A percentile compares a stretch with the other conserved stretches of the same genome.
Conservation (phyloP, 192 early-diverging fungal species). For the Backusella luteola region DNA sequence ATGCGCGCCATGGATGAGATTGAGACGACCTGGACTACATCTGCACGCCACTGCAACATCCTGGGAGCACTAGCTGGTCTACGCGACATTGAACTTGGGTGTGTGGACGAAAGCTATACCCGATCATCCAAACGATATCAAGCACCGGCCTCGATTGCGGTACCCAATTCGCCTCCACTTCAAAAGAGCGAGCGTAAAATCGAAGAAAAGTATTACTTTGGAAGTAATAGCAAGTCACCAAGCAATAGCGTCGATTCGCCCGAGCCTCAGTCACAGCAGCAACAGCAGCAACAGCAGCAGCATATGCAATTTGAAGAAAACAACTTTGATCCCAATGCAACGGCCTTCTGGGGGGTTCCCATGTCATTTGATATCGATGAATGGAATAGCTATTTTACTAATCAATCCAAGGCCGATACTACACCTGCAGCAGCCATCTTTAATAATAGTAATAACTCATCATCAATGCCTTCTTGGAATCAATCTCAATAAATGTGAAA, state of each 20-base stretch:
- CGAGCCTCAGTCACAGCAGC: background rate
- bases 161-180: slow-evolving; percentile 30
- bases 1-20: slow-evolving; percentile 30
- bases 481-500: background rate
- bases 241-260: background rate
- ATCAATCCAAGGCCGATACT: slow-evolving; percentile 4
- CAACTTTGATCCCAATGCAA: slow-evolving; percentile 25
- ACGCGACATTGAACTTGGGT: slow-evolving; percentile 30
- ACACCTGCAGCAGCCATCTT: background rate
- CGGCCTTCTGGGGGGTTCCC: slow-evolving; percentile 36
- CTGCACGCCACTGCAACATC: slow-evolving; percentile 32
- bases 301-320: background rate
- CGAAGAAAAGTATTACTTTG: background rate
- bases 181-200: background rate
- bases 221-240: background rate
- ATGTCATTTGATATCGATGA: slow-evolving; percentile 36
- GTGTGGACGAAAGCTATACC: slow-evolving; percentile 24
- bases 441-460: background rate
- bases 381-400: slow-evolving; percentile 35
- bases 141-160: slow-evolving; percentile 21
- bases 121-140: background rate
- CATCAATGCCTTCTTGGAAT: background rate
- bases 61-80: slow-evolving; percentile 28
- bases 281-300: background rate
- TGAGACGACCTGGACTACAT: slow-evolving; percentile 32